These are phyloP conservation scores for Didymella pinodella DNA, from an alignment of 2,329 filamentous ascomycete genomes.

Conservation along the genomic window DNA sequence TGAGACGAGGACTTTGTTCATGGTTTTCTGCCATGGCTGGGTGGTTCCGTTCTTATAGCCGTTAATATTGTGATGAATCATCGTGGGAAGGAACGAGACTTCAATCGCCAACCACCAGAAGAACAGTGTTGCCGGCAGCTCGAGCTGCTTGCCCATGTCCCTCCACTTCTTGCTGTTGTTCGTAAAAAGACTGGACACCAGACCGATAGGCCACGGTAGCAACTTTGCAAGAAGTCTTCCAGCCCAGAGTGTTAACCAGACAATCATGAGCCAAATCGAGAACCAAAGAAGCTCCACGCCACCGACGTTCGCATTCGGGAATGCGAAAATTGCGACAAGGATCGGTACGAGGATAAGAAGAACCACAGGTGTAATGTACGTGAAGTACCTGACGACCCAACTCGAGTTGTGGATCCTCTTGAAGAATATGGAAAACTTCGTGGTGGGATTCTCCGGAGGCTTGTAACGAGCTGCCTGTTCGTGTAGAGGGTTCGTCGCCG, in stretches of 20 bases:
- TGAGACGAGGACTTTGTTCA: conserved; percentile 86
- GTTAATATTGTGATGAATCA: conserved; percentile 69
- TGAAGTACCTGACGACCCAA: conserved; percentile 72
- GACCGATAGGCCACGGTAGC: conserved; percentile 67
- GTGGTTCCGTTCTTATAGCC: conserved; percentile 49
- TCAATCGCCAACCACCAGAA: conserved; percentile 91
- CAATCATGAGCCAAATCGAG: conserved; percentile 90
- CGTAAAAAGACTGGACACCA: conserved; percentile 77
- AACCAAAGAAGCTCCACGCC: conserved; percentile 88
- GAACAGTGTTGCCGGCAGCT: conserved; percentile 85
- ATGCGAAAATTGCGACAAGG: conserved; percentile 69
- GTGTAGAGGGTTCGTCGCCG: conserved; percentile 72
- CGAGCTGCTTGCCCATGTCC: conserved; percentile 84
- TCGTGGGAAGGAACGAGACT: conserved; percentile 83
- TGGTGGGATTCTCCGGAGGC: conserved; percentile 69
- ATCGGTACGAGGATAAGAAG: conserved; percentile 72
- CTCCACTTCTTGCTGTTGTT: conserved; percentile 93
- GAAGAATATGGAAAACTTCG: conserved; percentile 68
- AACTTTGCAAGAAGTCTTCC: conserved; percentile 71
- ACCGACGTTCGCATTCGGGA: conserved; percentile 69
- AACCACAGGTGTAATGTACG: conserved; percentile 73
- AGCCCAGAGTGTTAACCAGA: conserved; percentile 92
- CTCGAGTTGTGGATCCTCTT: conserved; percentile 71
- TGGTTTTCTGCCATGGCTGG: conserved; percentile 74
- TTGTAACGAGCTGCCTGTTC: conserved; percentile 71